These are phyloP conservation scores for Neofusicoccum laricinum DNA, from an alignment of 2,329 filamentous ascomycete species.

Conservation along the genomic window DNA sequence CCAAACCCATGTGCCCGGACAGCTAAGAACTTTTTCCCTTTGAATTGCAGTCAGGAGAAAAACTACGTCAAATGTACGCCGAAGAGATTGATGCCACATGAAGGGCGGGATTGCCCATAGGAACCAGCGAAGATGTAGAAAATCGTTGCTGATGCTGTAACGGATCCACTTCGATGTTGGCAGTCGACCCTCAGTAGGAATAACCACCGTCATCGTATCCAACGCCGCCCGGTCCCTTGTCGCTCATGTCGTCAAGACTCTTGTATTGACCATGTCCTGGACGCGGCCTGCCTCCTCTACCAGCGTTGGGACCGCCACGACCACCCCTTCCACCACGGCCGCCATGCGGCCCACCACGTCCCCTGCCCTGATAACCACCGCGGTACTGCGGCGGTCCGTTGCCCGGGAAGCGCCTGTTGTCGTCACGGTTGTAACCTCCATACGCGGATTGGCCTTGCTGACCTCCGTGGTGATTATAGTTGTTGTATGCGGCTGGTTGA, in stretches of 20 bases:
- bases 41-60: not conserved
- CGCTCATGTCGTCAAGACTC: slow-evolving; percentile 42
- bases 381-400: slow-evolving; percentile 27
- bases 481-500: not conserved
- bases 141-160: not conserved
- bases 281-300: slow-evolving; percentile 23
- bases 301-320: slow-evolving; percentile 23
- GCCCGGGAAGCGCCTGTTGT: slow-evolving; percentile 37
- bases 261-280: slow-evolving; percentile 33
- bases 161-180: no score
- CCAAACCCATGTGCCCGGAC: not conserved
- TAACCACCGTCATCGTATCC: slow-evolving; percentile 11
- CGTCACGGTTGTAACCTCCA: slow-evolving; percentile 22
- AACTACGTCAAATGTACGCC: not conserved
- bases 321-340: slow-evolving; percentile 39
- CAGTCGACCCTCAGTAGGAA: not conserved
- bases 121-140: not conserved
- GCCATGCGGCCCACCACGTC: slow-evolving; percentile 33
- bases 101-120: no score
- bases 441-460: not conserved
- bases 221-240: slow-evolving; percentile 2
- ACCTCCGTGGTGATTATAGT: not conserved
- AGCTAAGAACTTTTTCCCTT: not conserved
- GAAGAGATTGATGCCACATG: not conserved
- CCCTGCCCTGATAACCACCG: slow-evolving; percentile 29